Evolutionary conservation across 768 basidiomycete genomes (phyloP).

Genomic region (Pulveroboletus sp.): DNA sequence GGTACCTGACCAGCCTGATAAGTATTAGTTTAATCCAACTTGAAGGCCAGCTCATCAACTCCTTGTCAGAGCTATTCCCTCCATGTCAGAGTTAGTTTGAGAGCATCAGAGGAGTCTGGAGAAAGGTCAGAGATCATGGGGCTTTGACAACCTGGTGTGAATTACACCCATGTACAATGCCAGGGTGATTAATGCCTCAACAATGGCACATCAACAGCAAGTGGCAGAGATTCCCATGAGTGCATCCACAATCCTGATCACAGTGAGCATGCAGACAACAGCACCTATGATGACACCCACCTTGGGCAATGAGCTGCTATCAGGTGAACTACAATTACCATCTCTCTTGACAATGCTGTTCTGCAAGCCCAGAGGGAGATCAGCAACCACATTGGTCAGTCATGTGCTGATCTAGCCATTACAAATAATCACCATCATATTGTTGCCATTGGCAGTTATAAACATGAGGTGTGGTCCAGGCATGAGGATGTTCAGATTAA

Average conservation of each 20-base stretch:
- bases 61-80: too few relatives aligned
- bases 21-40: too few relatives aligned
- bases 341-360: constrained; percentile 39
- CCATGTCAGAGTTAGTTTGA: too few relatives aligned
- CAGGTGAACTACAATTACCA: constrained; percentile 12
- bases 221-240: constrained; percentile 44
- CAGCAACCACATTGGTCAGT: constrained; percentile 33
- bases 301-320: constrained; percentile 22
- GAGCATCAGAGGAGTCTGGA: too few relatives aligned
- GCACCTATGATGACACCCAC: constrained; percentile 26
- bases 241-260: constrained; percentile 29
- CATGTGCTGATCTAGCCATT: constrained; percentile 74
- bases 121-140: too few relatives aligned
- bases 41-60: too few relatives aligned
- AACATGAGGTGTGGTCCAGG: constrained; percentile 87
- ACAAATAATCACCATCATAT: constrained; percentile 73
- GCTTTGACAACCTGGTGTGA: too few relatives aligned
- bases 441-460: constrained; percentile 78
- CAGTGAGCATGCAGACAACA: constrained; percentile 31
- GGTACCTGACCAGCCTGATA: too few relatives aligned
- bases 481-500: constrained; percentile 81
- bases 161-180: too few relatives aligned
- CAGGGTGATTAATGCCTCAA: too few relatives aligned
- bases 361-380: constrained; percentile 38
- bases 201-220: constrained; percentile 50